phyloP scores from a whole-genome alignment of 495 filamentous ascomycete species.

The Cercophora sp. region DNA sequence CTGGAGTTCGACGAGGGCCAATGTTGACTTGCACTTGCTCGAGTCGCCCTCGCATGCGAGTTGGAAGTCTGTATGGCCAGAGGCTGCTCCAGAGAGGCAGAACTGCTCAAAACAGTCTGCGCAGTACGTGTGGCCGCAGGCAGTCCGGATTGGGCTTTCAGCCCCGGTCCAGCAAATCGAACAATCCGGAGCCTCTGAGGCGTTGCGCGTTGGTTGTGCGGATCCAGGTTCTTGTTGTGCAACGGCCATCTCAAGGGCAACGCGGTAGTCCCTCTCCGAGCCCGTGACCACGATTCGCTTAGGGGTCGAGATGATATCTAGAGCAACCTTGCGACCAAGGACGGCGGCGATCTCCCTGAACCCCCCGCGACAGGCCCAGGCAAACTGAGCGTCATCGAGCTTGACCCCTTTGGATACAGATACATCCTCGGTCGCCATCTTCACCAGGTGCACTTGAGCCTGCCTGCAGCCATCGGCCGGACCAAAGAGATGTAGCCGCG shows the following conservation, averaged over 20 bases:
- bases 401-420: constrained; percentile 24
- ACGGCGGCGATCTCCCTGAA: constrained; percentile 28
- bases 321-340: constrained; percentile 31
- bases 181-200: constrained; percentile 19
- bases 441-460: constrained; percentile 5
- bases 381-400: constrained; percentile 21
- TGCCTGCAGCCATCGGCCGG: constrained; percentile 9
- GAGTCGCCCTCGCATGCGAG: constrained; percentile 30
- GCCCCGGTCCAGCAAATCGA: constrained; percentile 39
- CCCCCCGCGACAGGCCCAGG: constrained; percentile 38
- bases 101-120: constrained; percentile 38
- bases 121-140: constrained; percentile 46
- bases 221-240: background rate
- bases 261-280: constrained; percentile 18
- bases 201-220: background rate
- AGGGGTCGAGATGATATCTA: constrained; percentile 30
- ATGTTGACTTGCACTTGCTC: constrained; percentile 21
- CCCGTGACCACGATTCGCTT: constrained; percentile 31
- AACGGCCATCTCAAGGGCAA: constrained; percentile 10
- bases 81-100: constrained; percentile 24
- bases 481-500: constrained; percentile 30
- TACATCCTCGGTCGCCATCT: constrained; percentile 21
- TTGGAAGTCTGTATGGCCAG: constrained; percentile 10
- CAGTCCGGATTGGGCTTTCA: constrained; percentile 33
- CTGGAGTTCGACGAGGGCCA: constrained; percentile 34